Percentiles rank a stretch among this genome's conserved stretches.
Conservation (phyloP, 495 filamentous ascomycete genomes). For the Hyaloscypha hepaticicola region DNA sequence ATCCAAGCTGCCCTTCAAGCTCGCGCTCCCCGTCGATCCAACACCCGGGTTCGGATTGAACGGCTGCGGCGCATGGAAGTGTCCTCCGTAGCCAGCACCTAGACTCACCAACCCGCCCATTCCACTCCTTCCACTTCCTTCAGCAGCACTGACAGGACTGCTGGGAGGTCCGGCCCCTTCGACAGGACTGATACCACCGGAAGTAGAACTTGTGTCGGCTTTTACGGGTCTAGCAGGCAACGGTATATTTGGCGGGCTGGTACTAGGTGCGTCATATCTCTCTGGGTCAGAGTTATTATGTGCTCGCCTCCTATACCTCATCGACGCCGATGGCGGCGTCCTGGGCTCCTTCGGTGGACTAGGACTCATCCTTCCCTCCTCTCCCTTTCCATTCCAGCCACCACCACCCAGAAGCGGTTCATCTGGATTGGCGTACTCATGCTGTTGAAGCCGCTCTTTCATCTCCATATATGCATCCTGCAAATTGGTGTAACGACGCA, state of each 20-base stretch:
- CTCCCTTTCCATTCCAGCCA: background rate
- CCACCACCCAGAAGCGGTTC: background rate
- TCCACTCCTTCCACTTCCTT: background rate
- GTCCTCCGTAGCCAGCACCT: background rate
- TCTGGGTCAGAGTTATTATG: conserved; percentile 21
- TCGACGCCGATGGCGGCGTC: background rate
- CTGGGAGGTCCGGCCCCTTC: background rate
- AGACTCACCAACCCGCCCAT: background rate
- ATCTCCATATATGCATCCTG: conserved; percentile 40
- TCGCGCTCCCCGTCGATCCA: conserved; percentile 38
- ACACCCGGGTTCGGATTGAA: conserved; percentile 9
- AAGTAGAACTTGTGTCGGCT: conserved; percentile 1
- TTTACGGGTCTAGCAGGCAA: conserved; percentile 6
- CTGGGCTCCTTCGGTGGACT: background rate
- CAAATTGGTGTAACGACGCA: conserved; percentile 38
- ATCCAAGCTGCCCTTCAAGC: conserved; percentile 44
- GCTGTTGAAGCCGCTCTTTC: conserved; percentile 26
- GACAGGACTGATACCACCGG: background rate
- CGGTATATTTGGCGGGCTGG: background rate
- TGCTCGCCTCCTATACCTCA: conserved; percentile 11
- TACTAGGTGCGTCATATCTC: conserved; percentile 9
- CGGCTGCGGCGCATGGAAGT: conserved; percentile 11
- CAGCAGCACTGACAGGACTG: conserved; percentile 16
- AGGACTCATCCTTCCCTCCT: background rate
- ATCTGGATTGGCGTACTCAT: background rate